These are phyloP conservation scores for Pelargonium nanum DNA, from an alignment of 345 rosid genomes.

Conservation along the genomic window DNA sequence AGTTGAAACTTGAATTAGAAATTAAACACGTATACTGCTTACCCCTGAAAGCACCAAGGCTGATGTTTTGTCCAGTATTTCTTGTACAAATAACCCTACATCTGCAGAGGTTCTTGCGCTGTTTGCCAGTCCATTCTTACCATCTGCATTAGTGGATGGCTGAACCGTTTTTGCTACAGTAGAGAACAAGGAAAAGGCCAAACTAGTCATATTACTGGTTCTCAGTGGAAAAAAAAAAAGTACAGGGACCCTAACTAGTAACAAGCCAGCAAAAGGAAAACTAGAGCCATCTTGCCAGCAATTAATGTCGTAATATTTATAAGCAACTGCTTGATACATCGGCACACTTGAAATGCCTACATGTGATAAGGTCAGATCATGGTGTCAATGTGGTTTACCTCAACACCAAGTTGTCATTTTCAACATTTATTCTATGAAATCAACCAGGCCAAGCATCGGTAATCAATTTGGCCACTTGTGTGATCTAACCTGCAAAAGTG, in stretches of 20 bases:
- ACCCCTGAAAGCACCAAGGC: slow-evolving; percentile 52
- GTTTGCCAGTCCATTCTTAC: slow-evolving; percentile 4
- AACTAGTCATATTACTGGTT: not conserved
- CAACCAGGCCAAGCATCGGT: too few relatives aligned
- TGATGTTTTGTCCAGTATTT: slow-evolving; percentile 51
- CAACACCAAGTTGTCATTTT: too few relatives aligned
- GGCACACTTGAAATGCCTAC: too few relatives aligned
- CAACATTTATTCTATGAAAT: too few relatives aligned
- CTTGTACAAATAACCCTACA: slow-evolving; percentile 54
- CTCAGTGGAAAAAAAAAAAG: not conserved
- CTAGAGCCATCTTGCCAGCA: not conserved
- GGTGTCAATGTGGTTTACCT: not conserved
- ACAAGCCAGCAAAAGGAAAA: too few relatives aligned
- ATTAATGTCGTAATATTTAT: not conserved
- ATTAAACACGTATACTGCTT: not conserved
- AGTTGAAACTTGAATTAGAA: slow-evolving; percentile 1
- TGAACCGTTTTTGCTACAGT: slow-evolving; percentile 47
- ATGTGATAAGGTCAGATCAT: not conserved
- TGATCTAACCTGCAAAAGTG: too few relatives aligned
- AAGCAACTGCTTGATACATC: too few relatives aligned
- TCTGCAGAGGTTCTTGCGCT: slow-evolving; percentile 12
- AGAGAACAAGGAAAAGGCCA: slow-evolving; percentile 2
- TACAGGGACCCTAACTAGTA: not conserved
- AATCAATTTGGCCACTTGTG: too few relatives aligned
- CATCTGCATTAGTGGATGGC: slow-evolving; percentile 22